These are phyloP conservation scores for Penstemon barbatus DNA, from an alignment of 257 asterid genomes.

Conservation along the genomic window DNA sequence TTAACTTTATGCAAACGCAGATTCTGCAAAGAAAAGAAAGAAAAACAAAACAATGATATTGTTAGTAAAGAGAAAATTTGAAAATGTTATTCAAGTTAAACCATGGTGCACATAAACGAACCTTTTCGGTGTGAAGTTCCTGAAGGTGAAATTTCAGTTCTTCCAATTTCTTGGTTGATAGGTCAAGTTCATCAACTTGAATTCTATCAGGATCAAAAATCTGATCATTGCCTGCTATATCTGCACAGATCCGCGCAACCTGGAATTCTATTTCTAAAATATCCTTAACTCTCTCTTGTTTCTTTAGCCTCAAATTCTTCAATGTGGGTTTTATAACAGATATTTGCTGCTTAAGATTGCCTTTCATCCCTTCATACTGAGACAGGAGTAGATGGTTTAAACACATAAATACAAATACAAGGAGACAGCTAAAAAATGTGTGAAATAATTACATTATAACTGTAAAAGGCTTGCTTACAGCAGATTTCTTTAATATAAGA, in stretches of 20 bases:
- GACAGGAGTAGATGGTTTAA: constrained; percentile 11
- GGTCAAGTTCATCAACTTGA: constrained; percentile 61
- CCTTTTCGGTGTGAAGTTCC: constrained; percentile 77
- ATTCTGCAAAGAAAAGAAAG: constrained; percentile 43
- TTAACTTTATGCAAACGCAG: constrained; percentile 64
- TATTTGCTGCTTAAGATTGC: constrained; percentile 59
- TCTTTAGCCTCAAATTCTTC: constrained; percentile 56
- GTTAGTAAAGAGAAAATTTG: constrained; percentile 17
- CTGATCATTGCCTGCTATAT: constrained; percentile 62
- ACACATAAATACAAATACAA: constrained; percentile 24
- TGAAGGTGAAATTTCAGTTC: constrained; percentile 60
- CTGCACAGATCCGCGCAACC: constrained; percentile 62
- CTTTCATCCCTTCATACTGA: constrained; percentile 46
- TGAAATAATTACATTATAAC: too few relatives aligned
- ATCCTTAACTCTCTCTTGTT: constrained; percentile 60
- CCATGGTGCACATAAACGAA: constrained; percentile 24
- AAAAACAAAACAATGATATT: background rate
- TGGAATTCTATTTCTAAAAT: constrained; percentile 54
- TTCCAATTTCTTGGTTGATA: constrained; percentile 58
- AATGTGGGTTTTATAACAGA: constrained; percentile 49
- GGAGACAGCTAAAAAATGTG: background rate
- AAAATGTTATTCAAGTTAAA: background rate
- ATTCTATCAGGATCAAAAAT: constrained; percentile 33
- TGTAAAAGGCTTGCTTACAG: too few relatives aligned
- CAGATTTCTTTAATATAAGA: too few relatives aligned